These are phyloP conservation scores for Claviceps sp. DNA, from an alignment of 2,329 filamentous ascomycete genomes.

Conservation along the genomic window DNA sequence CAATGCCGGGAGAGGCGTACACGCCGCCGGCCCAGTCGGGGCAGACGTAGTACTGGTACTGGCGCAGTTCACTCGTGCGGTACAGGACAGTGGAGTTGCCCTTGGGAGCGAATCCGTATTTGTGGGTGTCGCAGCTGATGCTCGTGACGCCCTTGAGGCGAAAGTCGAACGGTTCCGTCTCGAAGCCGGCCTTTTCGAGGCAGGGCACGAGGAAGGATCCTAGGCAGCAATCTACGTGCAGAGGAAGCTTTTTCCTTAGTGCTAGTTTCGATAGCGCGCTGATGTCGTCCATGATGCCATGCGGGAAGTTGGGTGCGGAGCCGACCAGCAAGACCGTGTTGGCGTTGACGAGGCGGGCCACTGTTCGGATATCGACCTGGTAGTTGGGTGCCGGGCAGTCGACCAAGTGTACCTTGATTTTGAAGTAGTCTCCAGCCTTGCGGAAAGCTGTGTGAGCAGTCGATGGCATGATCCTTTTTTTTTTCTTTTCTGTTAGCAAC, in stretches of 20 bases:
- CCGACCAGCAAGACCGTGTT: slow-evolving; percentile 92
- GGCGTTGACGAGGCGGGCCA: slow-evolving; percentile 76
- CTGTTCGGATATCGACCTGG: slow-evolving; percentile 66
- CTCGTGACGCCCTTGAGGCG: slow-evolving; percentile 84
- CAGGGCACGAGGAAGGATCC: slow-evolving; percentile 91
- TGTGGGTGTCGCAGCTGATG: slow-evolving; percentile 95
- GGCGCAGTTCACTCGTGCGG: slow-evolving; percentile 62
- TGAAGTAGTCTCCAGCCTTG: slow-evolving; percentile 91
- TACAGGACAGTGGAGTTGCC: slow-evolving; percentile 91
- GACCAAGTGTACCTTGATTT: slow-evolving; percentile 86
- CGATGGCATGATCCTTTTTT: slow-evolving; percentile 69
- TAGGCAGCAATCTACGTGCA: slow-evolving; percentile 96
- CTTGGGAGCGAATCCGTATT: slow-evolving; percentile 97
- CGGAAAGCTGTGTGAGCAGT: slow-evolving; percentile 94
- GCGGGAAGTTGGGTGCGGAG: slow-evolving; percentile 92
- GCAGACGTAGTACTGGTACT: slow-evolving; percentile 92
- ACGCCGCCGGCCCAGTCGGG: slow-evolving; percentile 93
- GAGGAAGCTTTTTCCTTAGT: slow-evolving; percentile 61
- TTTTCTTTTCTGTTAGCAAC: not conserved
- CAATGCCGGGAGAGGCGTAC: slow-evolving; percentile 85
- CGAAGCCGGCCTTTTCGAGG: slow-evolving; percentile 86
- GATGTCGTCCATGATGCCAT: slow-evolving; percentile 96
- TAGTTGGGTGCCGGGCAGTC: slow-evolving; percentile 73
- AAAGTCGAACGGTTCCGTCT: slow-evolving; percentile 83
- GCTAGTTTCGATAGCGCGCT: slow-evolving; percentile 72